Percentiles rank a stretch among this genome's conserved stretches.
Evolutionary conservation across 495 filamentous ascomycete species (phyloP).

Genomic region (Aspergillus ostianus): DNA sequence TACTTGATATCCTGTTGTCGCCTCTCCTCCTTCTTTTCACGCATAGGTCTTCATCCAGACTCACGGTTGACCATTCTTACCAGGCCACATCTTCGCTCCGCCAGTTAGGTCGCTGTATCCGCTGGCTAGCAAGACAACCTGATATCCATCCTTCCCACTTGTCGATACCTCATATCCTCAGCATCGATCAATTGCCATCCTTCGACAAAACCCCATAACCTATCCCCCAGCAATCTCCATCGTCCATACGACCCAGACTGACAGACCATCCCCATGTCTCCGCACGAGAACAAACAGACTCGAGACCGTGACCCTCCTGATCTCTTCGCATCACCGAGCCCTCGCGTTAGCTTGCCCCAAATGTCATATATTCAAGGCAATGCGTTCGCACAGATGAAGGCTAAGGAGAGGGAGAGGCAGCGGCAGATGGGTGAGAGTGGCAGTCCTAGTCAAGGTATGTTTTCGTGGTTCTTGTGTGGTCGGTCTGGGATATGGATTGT

Average conservation of each 20-base stretch:
- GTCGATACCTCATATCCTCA: background rate
- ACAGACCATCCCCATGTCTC: conserved; percentile 1
- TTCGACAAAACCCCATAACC: background rate
- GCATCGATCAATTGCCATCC: background rate
- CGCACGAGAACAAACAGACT: background rate
- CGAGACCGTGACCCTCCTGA: background rate
- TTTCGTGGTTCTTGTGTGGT: background rate
- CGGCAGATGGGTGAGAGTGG: background rate
- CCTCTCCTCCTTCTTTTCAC: no score
- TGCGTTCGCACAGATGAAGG: conserved; percentile 31
- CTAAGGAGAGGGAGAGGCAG: conserved; percentile 15
- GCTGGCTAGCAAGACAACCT: background rate
- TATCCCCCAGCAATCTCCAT: background rate
- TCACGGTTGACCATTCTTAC: background rate
- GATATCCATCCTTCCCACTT: background rate
- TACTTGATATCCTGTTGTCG: no score
- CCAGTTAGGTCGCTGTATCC: background rate
- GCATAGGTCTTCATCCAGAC: no score
- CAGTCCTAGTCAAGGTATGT: background rate
- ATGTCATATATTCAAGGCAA: conserved; percentile 27
- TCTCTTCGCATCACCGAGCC: background rate
- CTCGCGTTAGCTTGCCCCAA: background rate
- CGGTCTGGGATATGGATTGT: background rate
- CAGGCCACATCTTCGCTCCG: background rate
- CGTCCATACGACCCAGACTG: background rate